Conservation (phyloP, 2,329 filamentous ascomycete genomes). For the Chrysoporthe austroafricana region DNA sequence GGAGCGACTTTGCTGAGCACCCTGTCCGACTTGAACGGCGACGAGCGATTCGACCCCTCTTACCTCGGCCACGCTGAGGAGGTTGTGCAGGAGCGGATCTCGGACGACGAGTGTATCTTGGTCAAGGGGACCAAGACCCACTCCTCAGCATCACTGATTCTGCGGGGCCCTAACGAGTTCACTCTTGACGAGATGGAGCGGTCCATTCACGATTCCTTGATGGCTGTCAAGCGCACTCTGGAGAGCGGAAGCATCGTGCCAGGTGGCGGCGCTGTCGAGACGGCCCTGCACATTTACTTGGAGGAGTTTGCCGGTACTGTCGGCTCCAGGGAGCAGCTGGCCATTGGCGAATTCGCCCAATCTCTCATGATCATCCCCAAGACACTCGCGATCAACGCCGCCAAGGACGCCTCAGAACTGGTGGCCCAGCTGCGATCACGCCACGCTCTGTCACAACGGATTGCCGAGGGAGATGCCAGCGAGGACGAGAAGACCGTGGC, state of each 20-base stretch:
- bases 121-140: constrained; percentile 95
- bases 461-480: constrained; percentile 79
- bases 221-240: constrained; percentile 93
- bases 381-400: constrained; percentile 94
- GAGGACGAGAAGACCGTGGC: constrained; percentile 89
- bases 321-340: constrained; percentile 93
- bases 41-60: constrained; percentile 92
- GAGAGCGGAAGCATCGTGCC: constrained; percentile 97
- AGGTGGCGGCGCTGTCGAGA: constrained; percentile 95
- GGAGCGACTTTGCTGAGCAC: constrained; percentile 92
- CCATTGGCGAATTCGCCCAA: constrained; percentile 96
- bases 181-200: constrained; percentile 99
- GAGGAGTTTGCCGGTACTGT: constrained; percentile 99
- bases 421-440: constrained; percentile 93
- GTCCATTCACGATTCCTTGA: constrained; percentile 94
- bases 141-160: constrained; percentile 92
- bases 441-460: constrained; percentile 91
- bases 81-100: constrained; percentile 97
- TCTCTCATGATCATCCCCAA: constrained; percentile 93
- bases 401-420: constrained; percentile 93
- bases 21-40: constrained; percentile 93
- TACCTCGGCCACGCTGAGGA: constrained; percentile 92
- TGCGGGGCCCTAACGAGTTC: constrained; percentile 94
- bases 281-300: constrained; percentile 97
- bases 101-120: constrained; percentile 97